Percentiles rank a stretch among this genome's conserved stretches.
These are phyloP conservation scores for Fusarium hainanense DNA, from an alignment of 2,329 filamentous ascomycete species.

Conservation along the genomic window DNA sequence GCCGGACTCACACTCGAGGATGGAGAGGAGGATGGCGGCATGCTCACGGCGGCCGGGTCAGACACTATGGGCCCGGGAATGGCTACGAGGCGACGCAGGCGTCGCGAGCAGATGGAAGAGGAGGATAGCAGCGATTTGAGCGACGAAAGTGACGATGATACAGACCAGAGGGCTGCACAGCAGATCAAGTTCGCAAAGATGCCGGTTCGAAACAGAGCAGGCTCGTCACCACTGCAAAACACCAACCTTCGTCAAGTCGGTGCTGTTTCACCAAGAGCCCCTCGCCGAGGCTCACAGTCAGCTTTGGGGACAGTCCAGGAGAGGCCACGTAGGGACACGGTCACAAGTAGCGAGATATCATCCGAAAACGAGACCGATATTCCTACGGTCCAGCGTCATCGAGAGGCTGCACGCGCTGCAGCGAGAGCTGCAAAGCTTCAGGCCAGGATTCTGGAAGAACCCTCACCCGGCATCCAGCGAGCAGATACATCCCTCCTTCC, in stretches of 20 bases:
- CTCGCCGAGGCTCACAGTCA: slow-evolving; percentile 75
- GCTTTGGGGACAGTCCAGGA: slow-evolving; percentile 77
- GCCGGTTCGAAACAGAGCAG: slow-evolving; percentile 86
- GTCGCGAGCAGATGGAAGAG: slow-evolving; percentile 81
- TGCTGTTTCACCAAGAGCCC: slow-evolving; percentile 60
- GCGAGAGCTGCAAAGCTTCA: slow-evolving; percentile 55
- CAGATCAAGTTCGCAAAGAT: slow-evolving; percentile 97
- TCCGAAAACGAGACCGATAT: slow-evolving; percentile 84
- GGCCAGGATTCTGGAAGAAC: slow-evolving; percentile 54
- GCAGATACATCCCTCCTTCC: slow-evolving; percentile 64
- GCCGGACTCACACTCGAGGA: slow-evolving; percentile 73
- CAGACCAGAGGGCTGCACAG: slow-evolving; percentile 79
- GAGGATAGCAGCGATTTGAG: slow-evolving; percentile 87
- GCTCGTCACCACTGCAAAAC: slow-evolving; percentile 84
- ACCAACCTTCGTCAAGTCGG: slow-evolving; percentile 68
- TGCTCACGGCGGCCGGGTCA: slow-evolving; percentile 74
- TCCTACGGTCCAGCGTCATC: slow-evolving; percentile 71
- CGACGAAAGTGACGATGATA: slow-evolving; percentile 85
- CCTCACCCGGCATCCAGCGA: slow-evolving; percentile 55
- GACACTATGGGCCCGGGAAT: slow-evolving; percentile 76
- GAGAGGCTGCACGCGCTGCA: slow-evolving; percentile 69
- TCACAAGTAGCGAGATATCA: slow-evolving; percentile 84
- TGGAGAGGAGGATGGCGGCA: slow-evolving; percentile 77
- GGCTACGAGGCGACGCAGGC: slow-evolving; percentile 72
- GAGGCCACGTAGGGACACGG: slow-evolving; percentile 76